These are phyloP conservation scores for Coemansia sp. DNA, from an alignment of 371 early-diverging fungal species.

Conservation along the genomic window DNA sequence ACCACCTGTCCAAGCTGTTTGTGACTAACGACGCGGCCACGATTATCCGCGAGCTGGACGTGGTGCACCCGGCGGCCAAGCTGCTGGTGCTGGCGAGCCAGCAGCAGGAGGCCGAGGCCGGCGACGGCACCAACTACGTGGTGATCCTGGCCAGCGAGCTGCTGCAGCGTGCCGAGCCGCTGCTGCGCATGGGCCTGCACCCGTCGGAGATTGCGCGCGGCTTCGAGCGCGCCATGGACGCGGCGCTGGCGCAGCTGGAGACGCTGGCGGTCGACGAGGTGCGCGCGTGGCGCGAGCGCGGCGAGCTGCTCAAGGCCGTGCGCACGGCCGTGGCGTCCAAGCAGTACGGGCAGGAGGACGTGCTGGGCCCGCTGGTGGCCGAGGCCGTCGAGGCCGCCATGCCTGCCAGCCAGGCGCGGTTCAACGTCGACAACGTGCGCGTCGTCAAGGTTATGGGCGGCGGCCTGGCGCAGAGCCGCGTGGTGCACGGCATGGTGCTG, in stretches of 20 bases:
- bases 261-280: constrained; percentile 70
- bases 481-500: constrained; percentile 98
- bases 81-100: constrained; percentile 96
- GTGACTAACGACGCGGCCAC: constrained; percentile 99
- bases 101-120: constrained; percentile 97
- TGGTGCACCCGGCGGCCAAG: constrained; percentile 98
- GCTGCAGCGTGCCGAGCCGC: constrained; percentile 88
- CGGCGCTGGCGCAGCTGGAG: constrained; percentile 79
- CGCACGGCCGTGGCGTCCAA: constrained; percentile 83
- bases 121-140: constrained; percentile 95
- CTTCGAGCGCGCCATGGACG: constrained; percentile 85
- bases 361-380: constrained; percentile 77
- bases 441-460: constrained; percentile 98
- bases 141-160: constrained; percentile 94
- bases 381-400: constrained; percentile 88
- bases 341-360: constrained; percentile 93
- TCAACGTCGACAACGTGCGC: constrained; percentile 95
- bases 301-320: constrained; percentile 72
- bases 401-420: constrained; percentile 77
- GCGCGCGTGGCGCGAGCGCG: constrained; percentile 55
- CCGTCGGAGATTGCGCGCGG: constrained; percentile 94
- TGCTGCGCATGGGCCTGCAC: constrained; percentile 92
- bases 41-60: constrained; percentile 97
- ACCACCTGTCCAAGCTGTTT: constrained; percentile 95
- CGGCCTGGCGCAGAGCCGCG: constrained; percentile 85